These are phyloP conservation scores for Trametes villosa DNA, from an alignment of 768 basidiomycete genomes.

Conservation along the genomic window DNA sequence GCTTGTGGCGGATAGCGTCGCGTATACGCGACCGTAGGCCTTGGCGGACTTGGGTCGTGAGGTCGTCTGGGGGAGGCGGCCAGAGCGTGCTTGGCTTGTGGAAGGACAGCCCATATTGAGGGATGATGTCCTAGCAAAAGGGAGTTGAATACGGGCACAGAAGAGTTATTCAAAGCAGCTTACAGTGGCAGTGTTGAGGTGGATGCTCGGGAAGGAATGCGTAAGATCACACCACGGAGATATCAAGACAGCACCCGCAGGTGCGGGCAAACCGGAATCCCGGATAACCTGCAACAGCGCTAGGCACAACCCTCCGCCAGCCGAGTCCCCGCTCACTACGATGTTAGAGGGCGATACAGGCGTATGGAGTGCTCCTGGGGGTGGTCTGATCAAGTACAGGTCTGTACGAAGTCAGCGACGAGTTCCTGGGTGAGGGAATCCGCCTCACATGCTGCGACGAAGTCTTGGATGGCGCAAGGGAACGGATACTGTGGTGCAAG, in stretches of 20 bases:
- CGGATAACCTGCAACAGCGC: conserved; percentile 87
- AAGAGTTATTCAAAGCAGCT: conserved; percentile 25
- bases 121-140: conserved; percentile 72
- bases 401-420: conserved; percentile 50
- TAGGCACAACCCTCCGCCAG: conserved; percentile 86
- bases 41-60: conserved; percentile 59
- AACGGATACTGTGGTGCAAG: conserved; percentile 98
- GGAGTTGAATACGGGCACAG: background rate
- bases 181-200: conserved; percentile 84
- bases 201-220: conserved; percentile 90
- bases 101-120: conserved; percentile 72
- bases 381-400: conserved; percentile 88
- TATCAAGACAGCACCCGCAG: conserved; percentile 87
- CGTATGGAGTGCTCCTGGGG: conserved; percentile 72
- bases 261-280: conserved; percentile 78
- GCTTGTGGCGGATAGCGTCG: conserved; percentile 48
- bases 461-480: conserved; percentile 89
- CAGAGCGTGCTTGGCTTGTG: conserved; percentile 80
- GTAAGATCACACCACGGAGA: conserved; percentile 96
- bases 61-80: conserved; percentile 76
- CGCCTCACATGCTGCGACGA: conserved; percentile 85
- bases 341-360: conserved; percentile 84
- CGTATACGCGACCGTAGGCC: conserved; percentile 63
- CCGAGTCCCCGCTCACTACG: conserved; percentile 89
- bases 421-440: background rate